Conservation (phyloP, 805 yeast genomes). For the Lipomyces chichibuensis region DNA sequence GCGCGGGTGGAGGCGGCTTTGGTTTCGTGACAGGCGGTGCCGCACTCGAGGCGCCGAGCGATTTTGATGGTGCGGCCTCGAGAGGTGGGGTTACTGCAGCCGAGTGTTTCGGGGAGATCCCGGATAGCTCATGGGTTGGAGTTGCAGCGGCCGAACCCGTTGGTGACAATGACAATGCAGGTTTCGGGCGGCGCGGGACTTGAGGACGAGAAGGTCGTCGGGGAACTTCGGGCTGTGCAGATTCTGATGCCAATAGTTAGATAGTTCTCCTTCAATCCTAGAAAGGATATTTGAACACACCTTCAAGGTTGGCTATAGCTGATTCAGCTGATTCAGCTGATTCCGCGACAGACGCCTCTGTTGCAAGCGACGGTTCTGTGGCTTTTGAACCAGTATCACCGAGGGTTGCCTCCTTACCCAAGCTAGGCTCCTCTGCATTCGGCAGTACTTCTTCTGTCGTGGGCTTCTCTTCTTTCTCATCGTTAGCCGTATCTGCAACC, state of each 20-base stretch:
- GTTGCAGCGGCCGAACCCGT: neutral
- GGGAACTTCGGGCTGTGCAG: constrained; percentile 13
- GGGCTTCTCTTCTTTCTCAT: neutral
- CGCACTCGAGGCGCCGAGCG: neutral
- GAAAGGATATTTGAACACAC: neutral
- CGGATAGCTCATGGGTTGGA: neutral
- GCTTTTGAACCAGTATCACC: neutral
- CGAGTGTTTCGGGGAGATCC: neutral
- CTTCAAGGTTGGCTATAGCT: neutral
- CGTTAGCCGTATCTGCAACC: neutral
- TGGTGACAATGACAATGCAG: neutral
- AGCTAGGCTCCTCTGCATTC: neutral
- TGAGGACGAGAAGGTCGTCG: constrained; percentile 22
- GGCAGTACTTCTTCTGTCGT: neutral
- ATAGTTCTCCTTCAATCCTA: neutral
- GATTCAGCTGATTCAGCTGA: neutral
- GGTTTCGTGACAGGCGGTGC: neutral
- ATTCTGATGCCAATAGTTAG: neutral
- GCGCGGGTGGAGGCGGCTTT: constrained; percentile 30
- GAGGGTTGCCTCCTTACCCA: neutral
- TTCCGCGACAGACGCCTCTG: neutral
- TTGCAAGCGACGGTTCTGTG: neutral
- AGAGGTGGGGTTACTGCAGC: neutral
- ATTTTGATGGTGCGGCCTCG: neutral
- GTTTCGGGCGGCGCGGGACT: constrained; percentile 22